Conservation (phyloP, 768 basidiomycete species). For the Amanita fuliginea region DNA sequence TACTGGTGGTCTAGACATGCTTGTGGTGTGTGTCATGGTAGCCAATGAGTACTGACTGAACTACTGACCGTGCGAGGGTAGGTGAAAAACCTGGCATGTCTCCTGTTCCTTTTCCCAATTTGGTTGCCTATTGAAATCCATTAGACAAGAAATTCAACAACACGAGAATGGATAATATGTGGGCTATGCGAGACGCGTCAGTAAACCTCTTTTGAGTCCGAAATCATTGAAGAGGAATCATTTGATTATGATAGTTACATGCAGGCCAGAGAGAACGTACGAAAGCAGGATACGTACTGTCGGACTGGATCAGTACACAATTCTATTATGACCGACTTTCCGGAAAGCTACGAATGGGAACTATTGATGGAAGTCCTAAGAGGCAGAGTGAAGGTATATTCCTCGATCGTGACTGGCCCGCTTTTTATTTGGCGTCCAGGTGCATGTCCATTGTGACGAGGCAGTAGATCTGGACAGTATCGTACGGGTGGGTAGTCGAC, state of each 20-base stretch:
- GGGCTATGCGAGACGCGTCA: constrained; percentile 58
- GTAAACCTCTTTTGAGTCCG: constrained; percentile 7
- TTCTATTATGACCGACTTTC: constrained; percentile 44
- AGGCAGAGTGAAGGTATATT: constrained; percentile 58
- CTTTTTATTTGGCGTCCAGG: neutral
- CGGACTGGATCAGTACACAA: constrained; percentile 30
- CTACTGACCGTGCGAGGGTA: neutral
- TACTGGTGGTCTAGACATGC: constrained; percentile 29
- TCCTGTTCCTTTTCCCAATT: neutral
- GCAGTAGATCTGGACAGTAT: constrained; percentile 63
- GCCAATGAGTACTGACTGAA: neutral
- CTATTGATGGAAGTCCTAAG: constrained; percentile 68
- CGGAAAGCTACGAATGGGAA: constrained; percentile 69
- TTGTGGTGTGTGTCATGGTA: constrained; percentile 31
- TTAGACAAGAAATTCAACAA: constrained; percentile 27
- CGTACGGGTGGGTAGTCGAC: constrained; percentile 42
- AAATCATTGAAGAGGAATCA: neutral
- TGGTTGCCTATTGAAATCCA: neutral
- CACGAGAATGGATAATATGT: constrained; percentile 61
- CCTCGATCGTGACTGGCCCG: neutral
- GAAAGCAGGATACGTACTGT: constrained; percentile 62
- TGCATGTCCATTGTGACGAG: constrained; percentile 46
- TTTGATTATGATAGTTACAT: constrained; percentile 34
- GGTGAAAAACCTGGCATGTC: constrained; percentile 6
- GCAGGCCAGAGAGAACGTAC: constrained; percentile 54